These are phyloP conservation scores for Sporobolus alterniflorus DNA, from an alignment of 202 grass and related monocot species.

Conservation along the genomic window DNA sequence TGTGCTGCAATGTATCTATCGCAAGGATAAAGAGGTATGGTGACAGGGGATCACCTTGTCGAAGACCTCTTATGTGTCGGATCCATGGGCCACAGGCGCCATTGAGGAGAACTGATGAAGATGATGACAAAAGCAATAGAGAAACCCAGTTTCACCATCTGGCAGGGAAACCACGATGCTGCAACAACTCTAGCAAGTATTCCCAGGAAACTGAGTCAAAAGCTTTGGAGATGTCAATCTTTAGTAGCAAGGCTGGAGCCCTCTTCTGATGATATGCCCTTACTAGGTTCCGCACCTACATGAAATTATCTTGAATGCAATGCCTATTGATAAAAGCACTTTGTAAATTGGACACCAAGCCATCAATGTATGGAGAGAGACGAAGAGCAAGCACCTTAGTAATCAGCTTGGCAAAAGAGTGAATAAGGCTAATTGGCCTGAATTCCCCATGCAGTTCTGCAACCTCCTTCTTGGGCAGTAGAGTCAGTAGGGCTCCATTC, in stretches of 20 bases:
- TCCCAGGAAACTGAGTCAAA: background rate
- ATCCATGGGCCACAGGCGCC: background rate
- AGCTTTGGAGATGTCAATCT: background rate
- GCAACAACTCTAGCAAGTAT: background rate
- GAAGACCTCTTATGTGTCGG: background rate
- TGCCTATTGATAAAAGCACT: background rate
- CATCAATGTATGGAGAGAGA: background rate
- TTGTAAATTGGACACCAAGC: background rate
- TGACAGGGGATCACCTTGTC: background rate
- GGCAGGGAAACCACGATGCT: background rate
- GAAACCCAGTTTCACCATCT: background rate
- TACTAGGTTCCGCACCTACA: background rate
- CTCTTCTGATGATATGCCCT: background rate
- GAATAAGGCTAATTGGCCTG: background rate
- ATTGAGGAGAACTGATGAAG: background rate
- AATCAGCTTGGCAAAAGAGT: background rate
- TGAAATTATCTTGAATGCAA: background rate
- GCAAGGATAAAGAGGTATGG: background rate
- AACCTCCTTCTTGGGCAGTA: background rate
- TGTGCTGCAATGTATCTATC: background rate
- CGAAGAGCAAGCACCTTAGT: background rate
- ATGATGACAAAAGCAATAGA: background rate
- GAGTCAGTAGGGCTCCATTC: background rate
- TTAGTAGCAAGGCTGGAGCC: background rate
- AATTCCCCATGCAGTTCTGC: rapidly evolving